Conservation (phyloP, 2,329 filamentous ascomycete genomes). For the Penicillium sp. region DNA sequence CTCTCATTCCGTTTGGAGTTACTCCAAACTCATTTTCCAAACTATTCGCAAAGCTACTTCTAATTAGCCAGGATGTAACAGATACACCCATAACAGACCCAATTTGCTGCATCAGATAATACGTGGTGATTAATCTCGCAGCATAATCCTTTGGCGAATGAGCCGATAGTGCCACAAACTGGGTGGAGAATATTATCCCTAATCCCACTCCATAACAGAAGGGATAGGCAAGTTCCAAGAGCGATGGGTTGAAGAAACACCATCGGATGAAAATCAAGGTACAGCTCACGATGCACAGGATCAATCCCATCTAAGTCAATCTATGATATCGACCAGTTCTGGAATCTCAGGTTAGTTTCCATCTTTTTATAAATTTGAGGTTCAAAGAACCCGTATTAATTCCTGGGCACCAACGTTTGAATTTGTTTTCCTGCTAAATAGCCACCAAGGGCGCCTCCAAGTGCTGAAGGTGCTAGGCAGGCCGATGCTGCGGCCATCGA, state of each 20-base stretch:
- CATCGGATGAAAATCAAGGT: neutral
- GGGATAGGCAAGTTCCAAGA: neutral
- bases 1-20: neutral
- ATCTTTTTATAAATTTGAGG: no score
- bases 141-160: neutral
- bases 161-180: conserved; percentile 3
- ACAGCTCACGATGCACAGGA: neutral
- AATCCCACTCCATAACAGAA: neutral
- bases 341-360: neutral
- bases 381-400: neutral
- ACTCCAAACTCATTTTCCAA: neutral
- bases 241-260: neutral
- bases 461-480: neutral
- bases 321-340: neutral
- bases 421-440: neutral
- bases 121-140: neutral
- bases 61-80: neutral
- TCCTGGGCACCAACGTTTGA: neutral
- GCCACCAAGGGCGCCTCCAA: neutral
- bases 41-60: neutral
- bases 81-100: conserved; percentile 1
- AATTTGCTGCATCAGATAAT: conserved; percentile 4
- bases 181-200: neutral
- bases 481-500: neutral
- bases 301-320: neutral